Conservation (phyloP, 768 basidiomycete genomes). For the Agrocybe pediades region DNA sequence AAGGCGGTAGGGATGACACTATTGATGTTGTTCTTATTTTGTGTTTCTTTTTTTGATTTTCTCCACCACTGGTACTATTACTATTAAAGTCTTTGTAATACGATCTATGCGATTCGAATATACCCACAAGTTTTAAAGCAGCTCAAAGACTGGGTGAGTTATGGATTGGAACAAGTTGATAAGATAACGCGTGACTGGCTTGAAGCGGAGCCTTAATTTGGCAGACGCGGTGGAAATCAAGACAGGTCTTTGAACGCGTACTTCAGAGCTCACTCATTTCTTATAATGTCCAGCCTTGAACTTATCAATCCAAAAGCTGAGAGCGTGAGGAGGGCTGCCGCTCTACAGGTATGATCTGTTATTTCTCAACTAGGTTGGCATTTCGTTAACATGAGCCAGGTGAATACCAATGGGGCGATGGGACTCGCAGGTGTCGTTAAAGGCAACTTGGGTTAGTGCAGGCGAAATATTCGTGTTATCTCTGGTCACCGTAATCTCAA, state of each 20-base stretch:
- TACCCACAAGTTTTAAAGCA: too few species aligned
- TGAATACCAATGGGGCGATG: constrained; percentile 93
- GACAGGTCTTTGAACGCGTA: constrained; percentile 28
- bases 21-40: not conserved
- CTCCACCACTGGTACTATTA: not conserved
- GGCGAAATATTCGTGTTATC: constrained; percentile 9
- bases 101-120: too few species aligned
- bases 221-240: constrained; percentile 21
- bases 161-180: constrained; percentile 9
- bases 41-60: not conserved
- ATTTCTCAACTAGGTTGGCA: not conserved
- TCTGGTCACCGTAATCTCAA: not conserved
- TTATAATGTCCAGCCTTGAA: constrained; percentile 77
- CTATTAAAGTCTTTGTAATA: too few species aligned
- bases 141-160: not conserved
- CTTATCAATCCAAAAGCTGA: constrained; percentile 97
- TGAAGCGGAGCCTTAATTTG: constrained; percentile 30
- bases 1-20: not conserved
- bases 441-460: constrained; percentile 82
- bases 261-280: constrained; percentile 20
- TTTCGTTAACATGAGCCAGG: constrained; percentile 46
- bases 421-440: constrained; percentile 97
- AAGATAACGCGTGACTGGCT: constrained; percentile 17
- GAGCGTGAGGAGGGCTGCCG: constrained; percentile 86
- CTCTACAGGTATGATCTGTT: constrained; percentile 69